Conservation (phyloP, 129 eudicot species). For the Calendula officinalis region DNA sequence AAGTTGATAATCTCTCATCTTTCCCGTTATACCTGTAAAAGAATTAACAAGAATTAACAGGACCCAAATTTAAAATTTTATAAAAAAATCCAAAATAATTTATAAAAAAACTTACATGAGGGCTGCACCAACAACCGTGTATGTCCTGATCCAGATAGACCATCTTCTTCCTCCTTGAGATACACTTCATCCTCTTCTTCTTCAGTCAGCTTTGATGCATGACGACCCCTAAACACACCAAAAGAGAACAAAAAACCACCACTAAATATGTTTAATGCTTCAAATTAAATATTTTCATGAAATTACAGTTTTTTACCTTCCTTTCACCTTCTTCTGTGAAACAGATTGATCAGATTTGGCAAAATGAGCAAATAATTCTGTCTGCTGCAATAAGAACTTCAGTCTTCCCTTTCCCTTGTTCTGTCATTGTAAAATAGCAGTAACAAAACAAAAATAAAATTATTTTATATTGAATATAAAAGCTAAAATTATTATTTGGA, state of each 20-base stretch:
- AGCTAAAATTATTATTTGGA: not conserved
- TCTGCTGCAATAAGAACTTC: constrained; percentile 89
- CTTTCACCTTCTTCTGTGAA: constrained; percentile 73
- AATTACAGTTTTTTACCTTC: constrained; percentile 45
- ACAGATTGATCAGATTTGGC: constrained; percentile 81
- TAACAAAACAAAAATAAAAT: not conserved
- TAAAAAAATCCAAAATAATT: not conserved
- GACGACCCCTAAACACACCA: constrained; percentile 73
- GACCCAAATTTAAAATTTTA: not conserved
- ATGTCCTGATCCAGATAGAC: constrained; percentile 75
- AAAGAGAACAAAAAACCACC: constrained; percentile 8
- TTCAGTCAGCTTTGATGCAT: constrained; percentile 97
- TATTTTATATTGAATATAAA: not conserved
- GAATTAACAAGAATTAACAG: not conserved
- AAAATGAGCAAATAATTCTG: constrained; percentile 94
- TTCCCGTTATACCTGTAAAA: constrained; percentile 81
- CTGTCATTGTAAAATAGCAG: constrained; percentile 34
- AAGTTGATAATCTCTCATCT: constrained; percentile 99
- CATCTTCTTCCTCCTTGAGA: constrained; percentile 97
- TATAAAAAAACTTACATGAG: constrained; percentile 60
- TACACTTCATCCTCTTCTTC: constrained; percentile 98
- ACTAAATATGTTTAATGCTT: not conserved
- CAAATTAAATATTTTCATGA: not conserved
- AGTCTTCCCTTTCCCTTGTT: constrained; percentile 93
- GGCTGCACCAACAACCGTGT: constrained; percentile 92